These are phyloP conservation scores for Cucumis cinereus DNA, from an alignment of 306 rosid species.

Conservation along the genomic window DNA sequence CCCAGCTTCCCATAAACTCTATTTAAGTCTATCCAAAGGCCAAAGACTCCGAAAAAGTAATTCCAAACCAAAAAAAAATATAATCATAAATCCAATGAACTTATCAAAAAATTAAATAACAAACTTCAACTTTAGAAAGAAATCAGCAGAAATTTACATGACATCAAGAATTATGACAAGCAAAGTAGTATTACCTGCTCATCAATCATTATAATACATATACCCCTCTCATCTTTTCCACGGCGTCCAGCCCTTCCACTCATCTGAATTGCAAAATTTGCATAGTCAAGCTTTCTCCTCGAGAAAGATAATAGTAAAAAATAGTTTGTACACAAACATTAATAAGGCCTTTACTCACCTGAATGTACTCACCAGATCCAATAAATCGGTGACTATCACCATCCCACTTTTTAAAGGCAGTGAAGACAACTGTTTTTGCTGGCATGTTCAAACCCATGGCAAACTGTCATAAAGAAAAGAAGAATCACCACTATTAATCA, in stretches of 20 bases:
- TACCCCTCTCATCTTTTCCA: constrained; percentile 96
- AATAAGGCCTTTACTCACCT: constrained; percentile 40
- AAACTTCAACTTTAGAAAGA: background rate
- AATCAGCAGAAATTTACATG: background rate
- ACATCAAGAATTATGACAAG: constrained; percentile 1
- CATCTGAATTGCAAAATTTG: constrained; percentile 42
- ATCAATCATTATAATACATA: constrained; percentile 91
- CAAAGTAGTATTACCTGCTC: constrained; percentile 54
- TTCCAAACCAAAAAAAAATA: no score
- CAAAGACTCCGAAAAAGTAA: background rate
- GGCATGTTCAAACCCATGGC: constrained; percentile 99
- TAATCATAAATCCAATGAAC: background rate
- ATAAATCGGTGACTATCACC: constrained; percentile 94
- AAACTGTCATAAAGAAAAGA: constrained; percentile 43
- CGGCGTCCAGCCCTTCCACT: constrained; percentile 99
- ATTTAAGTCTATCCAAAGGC: background rate
- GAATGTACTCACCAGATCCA: constrained; percentile 98
- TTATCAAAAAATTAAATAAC: background rate
- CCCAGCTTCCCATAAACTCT: background rate
- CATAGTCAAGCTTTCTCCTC: background rate
- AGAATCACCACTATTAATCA: constrained; percentile 5
- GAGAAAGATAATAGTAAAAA: background rate
- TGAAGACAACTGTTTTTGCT: constrained; percentile 95
- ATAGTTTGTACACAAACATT: background rate
- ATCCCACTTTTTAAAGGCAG: constrained; percentile 95